Evolutionary conservation across 768 basidiomycete species (phyloP).

Genomic region (Leccinum truebloodii): DNA sequence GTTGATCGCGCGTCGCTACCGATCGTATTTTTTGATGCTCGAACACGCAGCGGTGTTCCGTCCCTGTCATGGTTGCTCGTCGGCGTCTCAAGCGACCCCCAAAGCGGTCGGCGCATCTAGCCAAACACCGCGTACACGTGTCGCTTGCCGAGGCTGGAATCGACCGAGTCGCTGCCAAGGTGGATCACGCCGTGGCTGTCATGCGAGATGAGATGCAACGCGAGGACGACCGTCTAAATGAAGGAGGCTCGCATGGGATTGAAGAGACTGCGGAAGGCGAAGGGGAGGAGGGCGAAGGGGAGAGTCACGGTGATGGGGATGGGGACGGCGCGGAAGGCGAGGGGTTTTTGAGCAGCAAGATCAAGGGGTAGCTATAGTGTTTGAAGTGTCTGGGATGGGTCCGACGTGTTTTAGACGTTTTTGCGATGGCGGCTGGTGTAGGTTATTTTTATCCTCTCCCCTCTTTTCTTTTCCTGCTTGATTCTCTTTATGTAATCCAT

Average conservation of each 20-base stretch:
- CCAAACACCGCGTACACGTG: conserved; percentile 78
- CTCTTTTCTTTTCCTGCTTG: too few species aligned
- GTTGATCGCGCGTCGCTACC: background rate
- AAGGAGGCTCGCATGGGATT: conserved; percentile 14
- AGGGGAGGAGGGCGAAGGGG: conserved; percentile 27
- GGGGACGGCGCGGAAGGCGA: conserved; percentile 34
- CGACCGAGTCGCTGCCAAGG: conserved; percentile 83
- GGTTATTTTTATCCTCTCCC: background rate
- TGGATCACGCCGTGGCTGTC: conserved; percentile 81
- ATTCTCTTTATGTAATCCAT: background rate
- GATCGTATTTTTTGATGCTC: background rate
- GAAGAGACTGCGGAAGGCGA: conserved; percentile 28
- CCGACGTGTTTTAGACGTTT: background rate
- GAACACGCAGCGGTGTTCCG: conserved; percentile 76
- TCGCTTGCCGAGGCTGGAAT: conserved; percentile 84
- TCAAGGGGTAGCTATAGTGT: conserved; percentile 14
- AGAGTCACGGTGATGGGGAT: conserved; percentile 15
- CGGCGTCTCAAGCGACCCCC: conserved; percentile 88
- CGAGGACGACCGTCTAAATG: conserved; percentile 49
- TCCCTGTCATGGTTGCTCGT: conserved; percentile 96
- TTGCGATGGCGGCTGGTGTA: background rate
- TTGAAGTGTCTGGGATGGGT: background rate
- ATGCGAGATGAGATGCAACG: conserved; percentile 78
- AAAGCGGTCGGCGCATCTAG: conserved; percentile 75
- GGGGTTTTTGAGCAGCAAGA: conserved; percentile 30